Percentiles rank a stretch among this genome's conserved stretches.
Evolutionary conservation across 2,329 filamentous ascomycete species (phyloP).

Genomic region (Fonsecaea monophora): DNA sequence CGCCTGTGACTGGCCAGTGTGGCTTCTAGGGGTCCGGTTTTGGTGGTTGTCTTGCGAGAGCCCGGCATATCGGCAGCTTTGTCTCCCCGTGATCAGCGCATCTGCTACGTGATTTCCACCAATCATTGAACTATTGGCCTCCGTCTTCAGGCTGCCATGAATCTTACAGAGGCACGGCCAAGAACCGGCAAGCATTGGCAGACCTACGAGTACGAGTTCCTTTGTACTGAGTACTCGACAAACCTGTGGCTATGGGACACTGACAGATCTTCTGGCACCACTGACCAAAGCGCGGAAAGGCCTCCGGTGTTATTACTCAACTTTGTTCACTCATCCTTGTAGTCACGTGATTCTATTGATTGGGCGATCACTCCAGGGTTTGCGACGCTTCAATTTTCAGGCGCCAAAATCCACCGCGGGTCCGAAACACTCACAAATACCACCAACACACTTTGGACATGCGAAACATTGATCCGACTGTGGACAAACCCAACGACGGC

Average conservation of each 20-base stretch:
- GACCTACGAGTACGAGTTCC: neutral
- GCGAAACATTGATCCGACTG: conserved; percentile 1
- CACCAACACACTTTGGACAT: neutral
- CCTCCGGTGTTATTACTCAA: neutral
- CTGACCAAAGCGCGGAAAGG: neutral
- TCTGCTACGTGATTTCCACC: conserved; percentile 6
- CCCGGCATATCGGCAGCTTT: conserved; percentile 15
- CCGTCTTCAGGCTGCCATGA: conserved; percentile 16
- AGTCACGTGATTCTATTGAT: neutral
- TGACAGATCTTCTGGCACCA: neutral
- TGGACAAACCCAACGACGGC: neutral
- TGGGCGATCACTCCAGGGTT: neutral
- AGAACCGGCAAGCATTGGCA: neutral
- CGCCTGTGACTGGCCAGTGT: conserved; percentile 2
- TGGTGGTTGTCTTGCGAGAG: neutral
- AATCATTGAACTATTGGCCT: neutral
- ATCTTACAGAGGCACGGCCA: conserved; percentile 1
- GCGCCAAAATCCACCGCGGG: conserved; percentile 14
- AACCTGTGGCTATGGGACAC: neutral
- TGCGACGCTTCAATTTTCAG: conserved; percentile 4
- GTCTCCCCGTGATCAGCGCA: conserved; percentile 19
- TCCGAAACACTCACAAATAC: conserved; percentile 21
- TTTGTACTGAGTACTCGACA: too few relatives aligned
- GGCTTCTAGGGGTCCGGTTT: neutral
- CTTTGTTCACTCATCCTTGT: neutral